These are phyloP conservation scores for Kwoniella sp. DNA, from an alignment of 768 basidiomycete species.

Conservation along the genomic window DNA sequence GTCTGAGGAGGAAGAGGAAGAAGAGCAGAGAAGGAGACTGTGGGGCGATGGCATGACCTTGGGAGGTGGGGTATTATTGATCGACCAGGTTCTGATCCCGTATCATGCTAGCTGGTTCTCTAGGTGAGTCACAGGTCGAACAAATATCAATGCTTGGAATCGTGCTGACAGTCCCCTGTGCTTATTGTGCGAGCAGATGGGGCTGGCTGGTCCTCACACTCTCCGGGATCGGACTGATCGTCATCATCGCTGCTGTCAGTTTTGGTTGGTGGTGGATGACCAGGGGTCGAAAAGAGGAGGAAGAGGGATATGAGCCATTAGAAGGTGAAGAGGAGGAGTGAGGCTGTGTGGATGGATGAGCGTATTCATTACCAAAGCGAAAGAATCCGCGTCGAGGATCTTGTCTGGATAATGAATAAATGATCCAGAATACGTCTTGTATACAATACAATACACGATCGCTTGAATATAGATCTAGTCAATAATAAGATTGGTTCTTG, in stretches of 20 bases:
- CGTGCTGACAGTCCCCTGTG: not conserved
- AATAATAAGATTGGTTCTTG: not conserved
- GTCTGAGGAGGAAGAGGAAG: conserved; percentile 51
- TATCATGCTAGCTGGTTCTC: conserved; percentile 86
- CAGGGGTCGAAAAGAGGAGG: conserved; percentile 69
- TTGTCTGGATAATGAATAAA: too few species aligned
- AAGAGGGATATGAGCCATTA: conserved; percentile 85
- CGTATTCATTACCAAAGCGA: too few species aligned
- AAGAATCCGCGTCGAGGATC: too few species aligned
- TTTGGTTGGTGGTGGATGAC: conserved; percentile 64
- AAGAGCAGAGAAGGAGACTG: conserved; percentile 61
- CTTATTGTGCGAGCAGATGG: conserved; percentile 29
- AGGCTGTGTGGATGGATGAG: not conserved
- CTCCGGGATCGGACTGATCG: conserved; percentile 63
- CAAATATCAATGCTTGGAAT: too few species aligned
- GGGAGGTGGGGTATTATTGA: conserved; percentile 83
- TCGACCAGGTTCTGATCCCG: conserved; percentile 79
- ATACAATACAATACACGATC: too few species aligned
- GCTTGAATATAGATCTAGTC: too few species aligned
- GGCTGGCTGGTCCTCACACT: conserved; percentile 64
- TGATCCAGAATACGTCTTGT: too few species aligned
- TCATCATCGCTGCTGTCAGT: conserved; percentile 74
- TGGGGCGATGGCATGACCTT: conserved; percentile 79
- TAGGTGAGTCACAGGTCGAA: conserved; percentile 67
- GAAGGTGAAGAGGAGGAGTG: conserved; percentile 63